Base-by-base conservation (phyloP, 108 stramenopile species). In the Bacterosira constricta region DNA sequence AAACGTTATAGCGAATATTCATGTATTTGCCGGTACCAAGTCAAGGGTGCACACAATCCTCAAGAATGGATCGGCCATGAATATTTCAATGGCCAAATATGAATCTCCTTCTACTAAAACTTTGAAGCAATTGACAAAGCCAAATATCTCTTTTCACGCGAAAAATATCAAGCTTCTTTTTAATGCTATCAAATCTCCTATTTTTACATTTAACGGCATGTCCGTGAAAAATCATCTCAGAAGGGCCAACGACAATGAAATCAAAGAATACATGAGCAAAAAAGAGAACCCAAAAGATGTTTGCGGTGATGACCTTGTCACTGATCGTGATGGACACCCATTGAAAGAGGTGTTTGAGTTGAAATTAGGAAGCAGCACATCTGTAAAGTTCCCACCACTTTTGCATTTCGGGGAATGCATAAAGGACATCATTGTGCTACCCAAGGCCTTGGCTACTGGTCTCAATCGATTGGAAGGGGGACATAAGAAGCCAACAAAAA, bases 271-370 rank as follows among this genome's bases (percentile, higher is more conserved):
- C 36, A 31, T 55, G 15, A 59, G 58, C 18, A 64, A 64, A 39
- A 69, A 53, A 25, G 31, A 42, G 4, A 30, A 31, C 1, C 18
- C 15, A 0, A 21, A 39, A 29, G 26, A 57, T 36, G 31, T 49
- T 34, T 54, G 57, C 21, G 31, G 45, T 15, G 46, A 75, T 26
- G 56, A 50, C 39, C 13, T 81, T 25, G 75, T 52, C 15, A 59
- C 71, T 23, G 76, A 81, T 62, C 45, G 39, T 38, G 58, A 73
- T 10, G 80, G 80, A 15, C 46, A 73, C 32, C 80, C 80, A 26
- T 15, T 72, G 64, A 81, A 72, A 38, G 80, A 81, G 29, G 62
- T 67, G 13, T 81, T 81, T 72, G 76, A 77, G 32, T 26, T 81
- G 39, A 66, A 69, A 38, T 26, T 81, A 13, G 64, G 39, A 11